Evolutionary conservation across 2,329 filamentous ascomycete genomes (phyloP).

Genomic region (Xylariales sp.): DNA sequence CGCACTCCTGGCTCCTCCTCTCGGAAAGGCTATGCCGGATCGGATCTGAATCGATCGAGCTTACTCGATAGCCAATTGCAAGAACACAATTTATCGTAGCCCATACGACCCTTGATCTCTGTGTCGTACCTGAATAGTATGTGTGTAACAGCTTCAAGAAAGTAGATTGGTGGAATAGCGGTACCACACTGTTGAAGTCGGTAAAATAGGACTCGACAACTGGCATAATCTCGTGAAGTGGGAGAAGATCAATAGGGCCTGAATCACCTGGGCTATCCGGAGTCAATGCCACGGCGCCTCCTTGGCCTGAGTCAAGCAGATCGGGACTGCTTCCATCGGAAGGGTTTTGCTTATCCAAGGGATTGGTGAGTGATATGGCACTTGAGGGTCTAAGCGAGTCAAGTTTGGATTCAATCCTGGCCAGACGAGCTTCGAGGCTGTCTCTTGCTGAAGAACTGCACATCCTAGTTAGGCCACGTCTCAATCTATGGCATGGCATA

Average conservation of each 20-base stretch:
- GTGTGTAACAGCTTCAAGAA: slow-evolving; percentile 32
- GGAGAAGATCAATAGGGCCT: slow-evolving; percentile 17
- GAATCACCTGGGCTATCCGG: neutral
- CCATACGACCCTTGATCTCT: slow-evolving; percentile 26
- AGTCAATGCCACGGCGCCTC: neutral
- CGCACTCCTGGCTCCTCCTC: slow-evolving; percentile 21
- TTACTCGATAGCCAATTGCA: slow-evolving; percentile 29
- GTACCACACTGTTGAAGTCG: slow-evolving; percentile 27
- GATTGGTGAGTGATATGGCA: slow-evolving; percentile 1
- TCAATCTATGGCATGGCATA: neutral
- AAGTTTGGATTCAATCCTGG: slow-evolving; percentile 24
- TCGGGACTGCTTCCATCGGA: neutral
- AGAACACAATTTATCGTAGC: slow-evolving; percentile 35
- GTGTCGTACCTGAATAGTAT: slow-evolving; percentile 27
- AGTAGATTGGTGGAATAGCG: slow-evolving; percentile 30
- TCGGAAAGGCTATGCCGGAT: slow-evolving; percentile 4
- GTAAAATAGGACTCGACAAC: slow-evolving; percentile 33
- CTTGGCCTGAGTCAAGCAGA: neutral
- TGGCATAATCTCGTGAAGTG: slow-evolving; percentile 30
- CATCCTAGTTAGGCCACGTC: too few species aligned
- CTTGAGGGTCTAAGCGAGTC: slow-evolving; percentile 14
- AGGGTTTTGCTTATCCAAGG: neutral
- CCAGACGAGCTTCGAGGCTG: slow-evolving; percentile 19
- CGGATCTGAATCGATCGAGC: slow-evolving; percentile 14
- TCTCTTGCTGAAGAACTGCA: slow-evolving; percentile 6